phyloP scores from a whole-genome alignment of 2,329 filamentous ascomycete genomes.

The Microcyclosporella mali region DNA sequence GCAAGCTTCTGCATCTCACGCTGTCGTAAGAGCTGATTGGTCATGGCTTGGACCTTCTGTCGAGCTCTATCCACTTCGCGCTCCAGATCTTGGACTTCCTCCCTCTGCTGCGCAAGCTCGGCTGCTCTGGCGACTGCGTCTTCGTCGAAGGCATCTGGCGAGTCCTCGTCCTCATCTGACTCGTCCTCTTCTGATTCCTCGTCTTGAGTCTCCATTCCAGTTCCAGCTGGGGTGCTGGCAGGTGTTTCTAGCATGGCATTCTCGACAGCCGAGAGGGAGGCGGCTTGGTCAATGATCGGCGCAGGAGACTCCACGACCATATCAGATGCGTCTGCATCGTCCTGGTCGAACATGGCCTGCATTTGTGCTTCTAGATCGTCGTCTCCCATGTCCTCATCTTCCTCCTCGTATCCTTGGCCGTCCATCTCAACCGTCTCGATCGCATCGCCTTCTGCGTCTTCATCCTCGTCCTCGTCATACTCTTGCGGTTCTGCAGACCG shows the following conservation, averaged over 20 bases:
- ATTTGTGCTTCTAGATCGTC: constrained; percentile 29
- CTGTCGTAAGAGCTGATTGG: constrained; percentile 44
- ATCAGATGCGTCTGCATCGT: constrained; percentile 25
- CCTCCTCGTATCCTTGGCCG: constrained; percentile 38
- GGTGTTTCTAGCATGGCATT: constrained; percentile 16
- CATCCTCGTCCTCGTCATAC: constrained; percentile 37
- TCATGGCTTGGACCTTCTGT: constrained; percentile 35
- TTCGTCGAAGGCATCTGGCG: constrained; percentile 43
- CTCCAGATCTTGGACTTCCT: constrained; percentile 52
- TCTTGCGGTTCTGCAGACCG: constrained; percentile 31
- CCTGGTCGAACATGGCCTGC: constrained; percentile 36
- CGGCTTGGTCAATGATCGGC: constrained; percentile 23
- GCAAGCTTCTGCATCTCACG: constrained; percentile 45
- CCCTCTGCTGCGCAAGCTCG: constrained; percentile 42
- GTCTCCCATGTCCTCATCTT: constrained; percentile 32
- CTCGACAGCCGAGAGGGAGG: constrained; percentile 21
- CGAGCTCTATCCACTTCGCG: constrained; percentile 41
- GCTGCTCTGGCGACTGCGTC: constrained; percentile 46
- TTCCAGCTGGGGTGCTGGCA: constrained; percentile 18
- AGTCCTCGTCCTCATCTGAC: constrained; percentile 42
- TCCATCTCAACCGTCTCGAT: constrained; percentile 28
- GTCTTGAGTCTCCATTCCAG: constrained; percentile 22
- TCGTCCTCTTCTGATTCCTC: constrained; percentile 40
- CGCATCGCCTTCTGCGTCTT: constrained; percentile 38
- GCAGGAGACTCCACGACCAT: constrained; percentile 23